These are phyloP conservation scores for Curvularia eragrostidis DNA, from an alignment of 2,329 filamentous ascomycete species.

Conservation along the genomic window DNA sequence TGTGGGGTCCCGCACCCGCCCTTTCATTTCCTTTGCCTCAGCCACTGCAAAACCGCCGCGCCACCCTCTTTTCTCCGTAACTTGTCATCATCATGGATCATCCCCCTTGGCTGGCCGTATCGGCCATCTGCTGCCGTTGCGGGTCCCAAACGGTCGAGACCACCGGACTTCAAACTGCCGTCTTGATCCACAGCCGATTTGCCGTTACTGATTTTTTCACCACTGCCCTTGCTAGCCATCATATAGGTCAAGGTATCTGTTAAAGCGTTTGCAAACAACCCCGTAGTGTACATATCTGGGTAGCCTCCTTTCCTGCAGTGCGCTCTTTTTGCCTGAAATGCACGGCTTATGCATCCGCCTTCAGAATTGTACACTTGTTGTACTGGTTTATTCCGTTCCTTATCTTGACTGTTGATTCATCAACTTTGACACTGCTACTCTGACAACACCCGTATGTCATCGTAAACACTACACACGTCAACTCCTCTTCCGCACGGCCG, in stretches of 20 bases:
- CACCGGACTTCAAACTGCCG: background rate
- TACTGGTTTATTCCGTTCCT: too few species aligned
- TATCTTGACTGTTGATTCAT: too few species aligned
- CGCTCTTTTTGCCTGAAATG: too few species aligned
- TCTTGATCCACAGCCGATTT: background rate
- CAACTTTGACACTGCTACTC: too few species aligned
- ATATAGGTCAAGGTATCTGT: background rate
- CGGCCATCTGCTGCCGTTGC: constrained; percentile 13
- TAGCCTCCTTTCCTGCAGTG: background rate
- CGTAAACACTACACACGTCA: too few species aligned
- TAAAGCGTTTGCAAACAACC: background rate
- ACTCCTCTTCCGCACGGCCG: too few species aligned
- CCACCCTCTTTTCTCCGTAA: background rate
- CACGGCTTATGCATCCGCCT: too few species aligned
- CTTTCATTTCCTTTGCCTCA: constrained; percentile 16
- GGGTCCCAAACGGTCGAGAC: constrained; percentile 15
- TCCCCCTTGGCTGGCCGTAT: constrained; percentile 6
- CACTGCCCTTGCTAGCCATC: background rate
- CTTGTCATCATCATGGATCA: background rate
- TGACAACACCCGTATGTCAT: too few species aligned
- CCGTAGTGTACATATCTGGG: too few species aligned
- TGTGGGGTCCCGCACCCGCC: constrained; percentile 16
- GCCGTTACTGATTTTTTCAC: constrained; percentile 6
- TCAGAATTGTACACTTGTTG: too few species aligned
- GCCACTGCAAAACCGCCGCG: constrained; percentile 4